These are phyloP conservation scores for Gossypium bickii DNA, from an alignment of 345 rosid genomes.

Conservation along the genomic window DNA sequence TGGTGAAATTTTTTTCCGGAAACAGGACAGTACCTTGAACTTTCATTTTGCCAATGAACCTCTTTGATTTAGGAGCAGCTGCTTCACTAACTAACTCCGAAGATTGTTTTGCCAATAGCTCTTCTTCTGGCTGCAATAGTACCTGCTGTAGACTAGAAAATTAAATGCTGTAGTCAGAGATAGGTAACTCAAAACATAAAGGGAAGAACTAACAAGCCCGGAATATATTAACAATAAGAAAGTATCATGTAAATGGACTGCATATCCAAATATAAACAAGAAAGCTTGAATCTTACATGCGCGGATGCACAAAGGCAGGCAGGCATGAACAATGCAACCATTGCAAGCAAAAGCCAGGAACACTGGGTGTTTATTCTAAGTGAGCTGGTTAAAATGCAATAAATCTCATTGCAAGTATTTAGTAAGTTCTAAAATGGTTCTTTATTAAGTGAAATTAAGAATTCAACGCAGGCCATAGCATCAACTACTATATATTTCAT, in stretches of 20 bases:
- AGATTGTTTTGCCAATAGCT: conserved; percentile 57
- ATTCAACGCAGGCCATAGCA: neutral
- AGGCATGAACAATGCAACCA: neutral
- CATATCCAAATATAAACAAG: conserved; percentile 1
- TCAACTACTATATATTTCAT: neutral
- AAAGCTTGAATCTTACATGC: conserved; percentile 9
- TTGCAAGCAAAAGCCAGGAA: neutral
- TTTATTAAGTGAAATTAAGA: neutral
- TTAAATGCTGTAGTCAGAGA: conserved; percentile 6
- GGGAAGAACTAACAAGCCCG: neutral
- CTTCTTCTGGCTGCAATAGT: conserved; percentile 88
- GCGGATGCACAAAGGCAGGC: neutral
- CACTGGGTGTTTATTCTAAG: neutral
- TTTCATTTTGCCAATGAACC: conserved; percentile 73
- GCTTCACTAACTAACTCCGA: conserved; percentile 54
- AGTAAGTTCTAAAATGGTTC: neutral
- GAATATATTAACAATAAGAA: neutral
- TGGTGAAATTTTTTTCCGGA: neutral
- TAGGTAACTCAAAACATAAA: neutral
- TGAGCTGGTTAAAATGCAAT: neutral
- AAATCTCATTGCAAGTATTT: neutral
- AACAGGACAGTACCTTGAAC: conserved; percentile 60
- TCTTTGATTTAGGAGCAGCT: conserved; percentile 66
- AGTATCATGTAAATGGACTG: neutral
- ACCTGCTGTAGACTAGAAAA: conserved; percentile 50